Evolutionary conservation across 208 protist species (phyloP).

Genomic region (Naegleria fowleri): DNA sequence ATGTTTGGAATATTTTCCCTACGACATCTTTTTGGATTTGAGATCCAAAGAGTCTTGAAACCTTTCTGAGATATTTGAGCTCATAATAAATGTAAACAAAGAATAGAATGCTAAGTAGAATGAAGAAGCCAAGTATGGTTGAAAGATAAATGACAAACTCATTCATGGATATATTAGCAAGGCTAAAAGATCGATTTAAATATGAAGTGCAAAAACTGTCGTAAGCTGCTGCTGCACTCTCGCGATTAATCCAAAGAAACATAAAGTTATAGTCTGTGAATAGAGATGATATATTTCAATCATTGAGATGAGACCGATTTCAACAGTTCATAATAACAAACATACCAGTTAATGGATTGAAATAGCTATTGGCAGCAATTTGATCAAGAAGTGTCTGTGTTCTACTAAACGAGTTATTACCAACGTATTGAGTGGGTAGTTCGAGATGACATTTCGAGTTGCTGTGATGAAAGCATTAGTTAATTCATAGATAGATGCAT

Average conservation of each 20-base stretch:
- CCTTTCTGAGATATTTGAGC: too few species aligned
- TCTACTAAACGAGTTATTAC: neutral
- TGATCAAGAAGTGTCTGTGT: neutral
- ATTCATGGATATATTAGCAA: neutral
- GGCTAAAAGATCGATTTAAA: neutral
- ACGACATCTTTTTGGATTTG: neutral
- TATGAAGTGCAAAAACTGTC: neutral
- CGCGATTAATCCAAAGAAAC: neutral
- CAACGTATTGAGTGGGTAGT: neutral
- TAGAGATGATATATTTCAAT: too few species aligned
- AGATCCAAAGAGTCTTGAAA: neutral
- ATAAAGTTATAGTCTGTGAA: neutral
- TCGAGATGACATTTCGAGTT: neutral
- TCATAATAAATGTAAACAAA: too few species aligned
- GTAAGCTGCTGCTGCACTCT: neutral
- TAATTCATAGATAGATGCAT: neutral
- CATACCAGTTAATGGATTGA: neutral
- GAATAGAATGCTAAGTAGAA: neutral
- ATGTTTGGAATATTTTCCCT: neutral
- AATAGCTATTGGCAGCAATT: neutral
- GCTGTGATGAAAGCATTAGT: neutral
- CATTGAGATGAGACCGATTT: too few species aligned
- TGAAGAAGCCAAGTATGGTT: neutral
- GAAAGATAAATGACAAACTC: neutral
- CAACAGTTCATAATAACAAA: too few species aligned